Evolutionary conservation across 352 stramenopile genomes (phyloP).

Genomic region (Phytophthora gonapodyides): DNA sequence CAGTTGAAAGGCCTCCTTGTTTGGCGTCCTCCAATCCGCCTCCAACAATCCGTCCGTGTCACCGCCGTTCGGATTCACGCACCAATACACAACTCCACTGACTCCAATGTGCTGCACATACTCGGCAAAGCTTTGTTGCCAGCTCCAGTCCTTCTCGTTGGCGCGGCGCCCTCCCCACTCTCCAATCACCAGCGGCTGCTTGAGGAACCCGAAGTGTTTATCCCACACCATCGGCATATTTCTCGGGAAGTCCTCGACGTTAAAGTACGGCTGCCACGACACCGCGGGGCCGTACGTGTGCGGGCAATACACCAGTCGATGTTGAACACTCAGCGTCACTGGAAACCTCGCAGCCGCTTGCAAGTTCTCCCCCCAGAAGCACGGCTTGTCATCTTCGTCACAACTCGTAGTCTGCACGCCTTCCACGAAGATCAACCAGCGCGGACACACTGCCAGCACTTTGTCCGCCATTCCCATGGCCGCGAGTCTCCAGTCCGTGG

Average conservation of each 20-base stretch:
- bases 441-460: slow-evolving; percentile 38
- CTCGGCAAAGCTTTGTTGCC: slow-evolving; percentile 51
- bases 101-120: slow-evolving; percentile 48
- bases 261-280: slow-evolving; percentile 50
- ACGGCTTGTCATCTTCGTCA: slow-evolving; percentile 35
- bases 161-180: slow-evolving; percentile 64
- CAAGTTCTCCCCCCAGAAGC: slow-evolving; percentile 64
- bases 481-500: slow-evolving; percentile 56
- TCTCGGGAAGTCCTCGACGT: slow-evolving; percentile 34
- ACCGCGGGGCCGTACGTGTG: slow-evolving; percentile 58
- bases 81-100: slow-evolving; percentile 66
- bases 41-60: slow-evolving; percentile 65
- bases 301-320: slow-evolving; percentile 59
- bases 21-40: slow-evolving; percentile 60
- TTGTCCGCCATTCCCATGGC: slow-evolving; percentile 29
- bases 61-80: slow-evolving; percentile 64
- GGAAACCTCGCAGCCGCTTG: slow-evolving; percentile 28
- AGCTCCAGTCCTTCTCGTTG: slow-evolving; percentile 40
- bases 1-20: slow-evolving; percentile 48
- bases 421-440: slow-evolving; percentile 63
- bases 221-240: slow-evolving; percentile 69
- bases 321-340: slow-evolving; percentile 35
- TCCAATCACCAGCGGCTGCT: slow-evolving; percentile 52
- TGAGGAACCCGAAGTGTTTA: slow-evolving; percentile 56
- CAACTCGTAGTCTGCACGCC: slow-evolving; percentile 47